Evolutionary conservation across 192 early-diverging fungal genomes (phyloP), one percentile per base, ranked within the genome.

Genomic region (Coemansia sp.): DNA sequence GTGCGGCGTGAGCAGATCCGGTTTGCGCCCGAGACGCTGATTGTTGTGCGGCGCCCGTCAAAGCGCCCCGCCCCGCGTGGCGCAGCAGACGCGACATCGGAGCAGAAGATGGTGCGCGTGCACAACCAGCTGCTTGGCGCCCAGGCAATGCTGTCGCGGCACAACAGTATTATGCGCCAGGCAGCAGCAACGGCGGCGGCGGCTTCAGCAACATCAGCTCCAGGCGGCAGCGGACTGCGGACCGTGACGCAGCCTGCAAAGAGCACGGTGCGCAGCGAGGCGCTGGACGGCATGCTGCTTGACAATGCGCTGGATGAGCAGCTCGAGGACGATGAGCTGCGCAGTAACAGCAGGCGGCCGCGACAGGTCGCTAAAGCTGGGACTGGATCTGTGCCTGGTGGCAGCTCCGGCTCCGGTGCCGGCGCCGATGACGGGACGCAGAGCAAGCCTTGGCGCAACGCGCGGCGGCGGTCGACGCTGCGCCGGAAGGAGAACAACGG

Each of bases 91-190:
- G 45, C 39, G 11, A 70, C 75, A 38, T 25, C 70, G 37, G 71
- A 83, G 67, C 75, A 74, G 63, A 57, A 63, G 45, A 70, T 83
- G 39, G 60, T 60, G 62, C 76, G 76, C 1, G 72, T 84, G 19
- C 81, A 84, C 57, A 84, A 84, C 68, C 81, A 84, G 71, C 73
- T 84, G 32, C 65, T 84, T 22, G 81, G 81, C 41, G 81, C 76
- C 5, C 81, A 84, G 58, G 81, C 81, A 0, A 73, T 79, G 67
- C 73, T 84, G 40, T 77, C 80, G 49, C 68, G 80, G 7, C 80
- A 83, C 65, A 69, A 69, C 67, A 74, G 74, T 51, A 58, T 62
- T 16, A 56, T 81, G 74, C 79, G 79, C 59, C 73, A 67, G 14
- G 65, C 65, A 1, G 67, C 55, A 20, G 20, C 39, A 5, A 38